Conservation (phyloP, 805 yeast species). For the Cyberlindnera mycetangii region DNA sequence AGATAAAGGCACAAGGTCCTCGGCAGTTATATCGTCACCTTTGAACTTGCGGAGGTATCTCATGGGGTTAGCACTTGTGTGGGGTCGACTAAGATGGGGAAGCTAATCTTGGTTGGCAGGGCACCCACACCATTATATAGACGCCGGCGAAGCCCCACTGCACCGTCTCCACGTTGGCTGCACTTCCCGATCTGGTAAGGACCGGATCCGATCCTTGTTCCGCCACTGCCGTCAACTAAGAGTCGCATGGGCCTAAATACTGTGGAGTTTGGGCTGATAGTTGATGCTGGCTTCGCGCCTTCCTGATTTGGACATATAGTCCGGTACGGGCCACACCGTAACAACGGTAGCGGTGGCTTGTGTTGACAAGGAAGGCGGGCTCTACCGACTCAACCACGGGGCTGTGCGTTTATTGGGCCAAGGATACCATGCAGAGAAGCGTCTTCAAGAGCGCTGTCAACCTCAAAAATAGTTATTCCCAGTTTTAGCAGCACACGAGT, state of each 20-base stretch:
- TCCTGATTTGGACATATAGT: neutral
- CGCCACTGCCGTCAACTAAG: too few relatives aligned
- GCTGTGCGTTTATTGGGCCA: too few relatives aligned
- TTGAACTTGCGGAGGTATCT: slow-evolving; percentile 22
- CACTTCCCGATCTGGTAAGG: neutral
- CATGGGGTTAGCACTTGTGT: slow-evolving; percentile 7
- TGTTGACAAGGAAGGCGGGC: too few relatives aligned
- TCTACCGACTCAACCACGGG: neutral
- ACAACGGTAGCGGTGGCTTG: too few relatives aligned
- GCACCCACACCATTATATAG: neutral
- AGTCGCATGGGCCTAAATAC: neutral
- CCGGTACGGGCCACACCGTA: slow-evolving; percentile 1
- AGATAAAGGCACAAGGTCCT: slow-evolving; percentile 11
- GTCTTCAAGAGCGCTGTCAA: too few relatives aligned
- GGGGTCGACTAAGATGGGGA: too few relatives aligned
- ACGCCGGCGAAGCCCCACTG: too few relatives aligned
- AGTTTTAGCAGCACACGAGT: too few relatives aligned
- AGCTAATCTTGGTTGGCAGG: too few relatives aligned
- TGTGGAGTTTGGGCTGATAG: neutral
- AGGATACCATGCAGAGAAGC: too few relatives aligned
- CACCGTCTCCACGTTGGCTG: slow-evolving; percentile 2
- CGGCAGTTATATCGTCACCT: slow-evolving; percentile 21
- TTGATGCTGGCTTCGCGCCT: slow-evolving; percentile 1
- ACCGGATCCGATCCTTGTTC: neutral
- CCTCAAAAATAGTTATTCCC: too few relatives aligned